Evolutionary conservation across 768 basidiomycete species (phyloP).

Genomic region (Russula sp.): DNA sequence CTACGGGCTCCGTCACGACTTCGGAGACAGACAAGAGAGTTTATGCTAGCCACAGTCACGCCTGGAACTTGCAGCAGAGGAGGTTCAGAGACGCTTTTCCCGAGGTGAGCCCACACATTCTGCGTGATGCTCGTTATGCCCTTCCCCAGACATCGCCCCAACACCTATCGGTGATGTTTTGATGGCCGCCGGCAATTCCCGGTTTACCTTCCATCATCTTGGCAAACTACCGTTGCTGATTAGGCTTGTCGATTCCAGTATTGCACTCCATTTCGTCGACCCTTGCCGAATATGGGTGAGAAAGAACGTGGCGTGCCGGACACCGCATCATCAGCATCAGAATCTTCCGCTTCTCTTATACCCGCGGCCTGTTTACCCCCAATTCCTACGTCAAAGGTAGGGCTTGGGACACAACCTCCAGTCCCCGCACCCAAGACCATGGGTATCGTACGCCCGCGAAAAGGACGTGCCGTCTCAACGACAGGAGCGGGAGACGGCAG

Average conservation of each 20-base stretch:
- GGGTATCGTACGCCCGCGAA: slow-evolving; percentile 20
- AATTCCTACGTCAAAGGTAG: slow-evolving; percentile 27
- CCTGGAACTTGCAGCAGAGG: slow-evolving; percentile 74
- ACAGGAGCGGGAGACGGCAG: slow-evolving; percentile 24
- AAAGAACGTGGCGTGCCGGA: slow-evolving; percentile 55
- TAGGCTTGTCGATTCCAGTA: slow-evolving; percentile 45
- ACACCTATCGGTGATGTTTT: slow-evolving; percentile 1
- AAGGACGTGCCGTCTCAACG: slow-evolving; percentile 21
- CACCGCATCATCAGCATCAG: slow-evolving; percentile 20
- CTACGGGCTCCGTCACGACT: slow-evolving; percentile 85
- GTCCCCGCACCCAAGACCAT: slow-evolving; percentile 10
- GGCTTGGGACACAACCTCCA: neutral
- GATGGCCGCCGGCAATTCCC: neutral
- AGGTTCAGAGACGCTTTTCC: slow-evolving; percentile 87
- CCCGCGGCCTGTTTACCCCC: slow-evolving; percentile 13
- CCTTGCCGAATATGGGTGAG: slow-evolving; percentile 92
- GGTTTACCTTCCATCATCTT: neutral
- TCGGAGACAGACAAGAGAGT: slow-evolving; percentile 70
- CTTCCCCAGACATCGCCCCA: neutral
- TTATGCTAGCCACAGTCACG: slow-evolving; percentile 75
- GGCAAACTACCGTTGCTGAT: slow-evolving; percentile 15
- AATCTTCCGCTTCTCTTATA: slow-evolving; percentile 22
- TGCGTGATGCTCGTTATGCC: neutral
- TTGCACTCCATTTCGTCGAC: slow-evolving; percentile 54
- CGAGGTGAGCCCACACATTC: slow-evolving; percentile 50